Evolutionary conservation across 805 yeast species (phyloP), one percentile per base, ranked within the genome.

Genomic region (Candida montana): DNA sequence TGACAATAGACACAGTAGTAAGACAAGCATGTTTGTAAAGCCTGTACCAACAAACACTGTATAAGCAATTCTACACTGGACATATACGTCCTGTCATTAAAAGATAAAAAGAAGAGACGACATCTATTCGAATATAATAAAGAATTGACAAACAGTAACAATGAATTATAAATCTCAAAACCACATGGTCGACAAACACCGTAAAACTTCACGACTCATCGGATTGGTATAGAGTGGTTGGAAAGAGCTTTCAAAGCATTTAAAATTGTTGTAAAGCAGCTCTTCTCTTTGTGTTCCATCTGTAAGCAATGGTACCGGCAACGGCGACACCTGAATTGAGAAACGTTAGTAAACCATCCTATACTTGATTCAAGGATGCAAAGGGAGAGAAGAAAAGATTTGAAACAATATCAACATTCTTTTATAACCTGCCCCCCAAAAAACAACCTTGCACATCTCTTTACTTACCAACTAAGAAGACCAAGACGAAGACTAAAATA

Each of bases 401-500:
- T 6, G 24, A 21, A 21, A 21, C 24, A 21, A 21, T 9, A 7
- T 21, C 24, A n/a, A n/a, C n/a, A n/a, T n/a, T n/a, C n/a, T n/a
- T n/a, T n/a, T n/a, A n/a, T n/a, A n/a, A n/a, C n/a, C n/a, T n/a
- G n/a, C n/a, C n/a, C n/a, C n/a, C n/a, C n/a, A n/a, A n/a, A n/a
- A n/a, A n/a, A n/a, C n/a, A n/a, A n/a, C n/a, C n/a, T n/a, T n/a
- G n/a, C n/a, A n/a, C n/a, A n/a, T n/a, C n/a, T n/a, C n/a, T n/a
- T n/a, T n/a, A 53, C 58, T 30, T 34, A 54, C 56, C 61, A 39
- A 57, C 50, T 45, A 55, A 52, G 42, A 52, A 52, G 35, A 57
- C 31, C 31, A 57, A 41, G 44, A 50, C 53, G 51, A 57, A 57
- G 46, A 57, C 61, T 49, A 57, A 50, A 47, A 57, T 57, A 51